These are phyloP conservation scores for Serendipita sp. DNA, from an alignment of 768 basidiomycete species.

Conservation along the genomic window DNA sequence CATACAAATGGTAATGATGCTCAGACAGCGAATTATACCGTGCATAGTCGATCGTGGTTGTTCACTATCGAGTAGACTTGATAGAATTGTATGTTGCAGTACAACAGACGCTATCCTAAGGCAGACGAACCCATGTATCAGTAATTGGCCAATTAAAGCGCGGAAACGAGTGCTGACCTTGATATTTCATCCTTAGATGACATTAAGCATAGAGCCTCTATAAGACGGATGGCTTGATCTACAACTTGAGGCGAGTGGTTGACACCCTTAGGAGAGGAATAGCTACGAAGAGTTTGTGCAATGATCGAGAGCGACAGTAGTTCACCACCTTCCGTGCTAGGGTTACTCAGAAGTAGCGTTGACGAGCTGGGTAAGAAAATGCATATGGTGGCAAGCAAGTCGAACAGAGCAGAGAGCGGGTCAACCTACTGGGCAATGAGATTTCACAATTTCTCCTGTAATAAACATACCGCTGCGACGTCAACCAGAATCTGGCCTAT, in stretches of 20 bases:
- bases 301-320: too few species aligned
- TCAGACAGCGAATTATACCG: conserved; percentile 33
- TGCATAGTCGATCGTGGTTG: conserved; percentile 39
- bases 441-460: conserved; percentile 18
- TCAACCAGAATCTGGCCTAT: conserved; percentile 15
- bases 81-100: conserved; percentile 27
- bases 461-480: conserved; percentile 12
- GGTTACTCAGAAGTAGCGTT: conserved; percentile 11
- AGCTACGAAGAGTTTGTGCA: too few species aligned
- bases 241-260: conserved; percentile 23
- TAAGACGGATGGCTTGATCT: conserved; percentile 19
- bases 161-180: conserved; percentile 15
- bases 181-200: conserved; percentile 28
- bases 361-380: conserved; percentile 35
- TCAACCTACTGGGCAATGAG: conserved; percentile 34
- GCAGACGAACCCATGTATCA: not conserved
- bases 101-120: conserved; percentile 27
- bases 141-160: not conserved
- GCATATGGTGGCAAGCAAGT: conserved; percentile 33
- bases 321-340: too few species aligned
- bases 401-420: conserved; percentile 35
- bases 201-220: conserved; percentile 40
- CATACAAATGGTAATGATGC: conserved; percentile 41
- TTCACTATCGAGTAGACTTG: conserved; percentile 31
- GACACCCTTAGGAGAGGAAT: conserved; percentile 9